These are phyloP conservation scores for Trametes meyenii DNA, from an alignment of 768 basidiomycete species.

Conservation along the genomic window DNA sequence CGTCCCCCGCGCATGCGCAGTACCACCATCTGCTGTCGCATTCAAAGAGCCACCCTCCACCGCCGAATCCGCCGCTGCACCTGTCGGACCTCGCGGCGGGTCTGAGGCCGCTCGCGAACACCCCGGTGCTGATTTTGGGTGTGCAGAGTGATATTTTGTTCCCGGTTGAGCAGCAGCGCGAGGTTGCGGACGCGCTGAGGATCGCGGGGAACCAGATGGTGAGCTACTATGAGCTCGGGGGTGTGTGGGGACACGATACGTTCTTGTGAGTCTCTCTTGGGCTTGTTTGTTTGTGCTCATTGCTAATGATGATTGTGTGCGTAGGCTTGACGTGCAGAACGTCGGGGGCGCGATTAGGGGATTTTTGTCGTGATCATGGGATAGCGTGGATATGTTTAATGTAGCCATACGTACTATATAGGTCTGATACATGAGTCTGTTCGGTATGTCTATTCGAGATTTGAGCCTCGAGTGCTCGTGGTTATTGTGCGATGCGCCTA, in stretches of 20 bases:
- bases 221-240: conserved; percentile 95
- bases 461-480: background rate
- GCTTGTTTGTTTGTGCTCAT: background rate
- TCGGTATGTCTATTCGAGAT: background rate
- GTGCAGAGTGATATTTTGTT: conserved; percentile 98
- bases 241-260: conserved; percentile 99
- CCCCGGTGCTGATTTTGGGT: conserved; percentile 85
- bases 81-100: conserved; percentile 79
- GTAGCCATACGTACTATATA: background rate
- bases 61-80: conserved; percentile 72
- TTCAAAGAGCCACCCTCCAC: conserved; percentile 73
- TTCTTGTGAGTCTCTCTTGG: conserved; percentile 67
- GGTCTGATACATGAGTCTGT: background rate
- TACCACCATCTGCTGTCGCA: conserved; percentile 43
- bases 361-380: conserved; percentile 61
- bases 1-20: conserved; percentile 26
- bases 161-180: conserved; percentile 96
- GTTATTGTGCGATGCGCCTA: background rate
- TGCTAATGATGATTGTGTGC: background rate
- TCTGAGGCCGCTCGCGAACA: conserved; percentile 70
- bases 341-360: conserved; percentile 92
- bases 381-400: background rate
- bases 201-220: conserved; percentile 88
- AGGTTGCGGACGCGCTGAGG: conserved; percentile 89
- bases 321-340: conserved; percentile 80